Percentiles rank a stretch among this genome's conserved stretches.
Conservation (phyloP, 225 moss, liverwort and hornwort species). For the Rhytidiadelphus loreus region DNA sequence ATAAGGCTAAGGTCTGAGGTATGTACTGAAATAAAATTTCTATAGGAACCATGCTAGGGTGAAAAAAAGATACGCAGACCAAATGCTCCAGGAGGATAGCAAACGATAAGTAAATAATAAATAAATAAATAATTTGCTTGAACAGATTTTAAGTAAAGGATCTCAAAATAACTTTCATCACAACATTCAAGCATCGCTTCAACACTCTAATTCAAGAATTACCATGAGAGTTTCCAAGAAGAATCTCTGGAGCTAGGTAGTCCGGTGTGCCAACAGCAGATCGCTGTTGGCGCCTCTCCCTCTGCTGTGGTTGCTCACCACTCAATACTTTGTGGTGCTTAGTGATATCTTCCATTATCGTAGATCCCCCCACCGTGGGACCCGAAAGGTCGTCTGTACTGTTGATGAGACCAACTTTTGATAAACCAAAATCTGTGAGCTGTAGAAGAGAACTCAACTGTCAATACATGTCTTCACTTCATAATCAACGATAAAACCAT, state of each 20-base stretch:
- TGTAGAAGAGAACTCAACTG: conserved; percentile 20
- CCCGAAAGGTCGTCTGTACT: conserved; percentile 99
- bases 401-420: conserved; percentile 99
- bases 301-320: conserved; percentile 69
- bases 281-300: conserved; percentile 91
- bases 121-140: not conserved
- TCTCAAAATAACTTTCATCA: not conserved
- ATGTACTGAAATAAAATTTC: not conserved
- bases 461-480: not conserved
- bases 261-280: conserved; percentile 98
- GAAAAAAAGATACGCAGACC: not conserved
- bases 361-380: conserved; percentile 61
- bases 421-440: conserved; percentile 99
- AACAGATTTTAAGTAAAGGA: not conserved
- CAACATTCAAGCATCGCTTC: not conserved
- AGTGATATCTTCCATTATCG: conserved; percentile 62
- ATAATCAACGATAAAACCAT: not conserved
- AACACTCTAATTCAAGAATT: not conserved
- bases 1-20: not conserved
- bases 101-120: not conserved
- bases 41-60: not conserved
- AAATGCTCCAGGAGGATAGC: not conserved
- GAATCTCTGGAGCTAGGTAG: conserved; percentile 97
- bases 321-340: conserved; percentile 47
- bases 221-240: conserved; percentile 98